phyloP scores from a whole-genome alignment of 805 yeast species.

The Candida jianshihensis region DNA sequence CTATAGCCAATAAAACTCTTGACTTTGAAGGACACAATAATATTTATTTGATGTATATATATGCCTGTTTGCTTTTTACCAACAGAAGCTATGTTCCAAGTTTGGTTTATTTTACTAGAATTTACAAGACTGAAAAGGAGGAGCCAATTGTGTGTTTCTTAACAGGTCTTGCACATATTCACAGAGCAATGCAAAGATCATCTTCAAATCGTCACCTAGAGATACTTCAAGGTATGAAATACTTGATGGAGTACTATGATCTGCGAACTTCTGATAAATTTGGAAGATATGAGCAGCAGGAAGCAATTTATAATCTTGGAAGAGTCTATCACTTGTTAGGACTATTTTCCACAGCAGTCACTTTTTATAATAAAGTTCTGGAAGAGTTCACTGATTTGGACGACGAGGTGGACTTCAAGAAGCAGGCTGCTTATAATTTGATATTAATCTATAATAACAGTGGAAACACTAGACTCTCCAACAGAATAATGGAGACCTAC shows the following conservation, averaged over 20 bases:
- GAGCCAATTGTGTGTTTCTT: slow-evolving; percentile 78
- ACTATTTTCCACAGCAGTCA: slow-evolving; percentile 62
- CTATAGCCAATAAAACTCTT: slow-evolving; percentile 48
- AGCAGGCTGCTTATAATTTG: slow-evolving; percentile 84
- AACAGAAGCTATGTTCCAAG: slow-evolving; percentile 81
- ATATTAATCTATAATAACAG: slow-evolving; percentile 66
- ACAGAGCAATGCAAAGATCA: slow-evolving; percentile 86
- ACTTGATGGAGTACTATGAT: slow-evolving; percentile 62
- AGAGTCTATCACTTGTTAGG: slow-evolving; percentile 82
- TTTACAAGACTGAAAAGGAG: slow-evolving; percentile 55
- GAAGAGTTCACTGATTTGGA: slow-evolving; percentile 29
- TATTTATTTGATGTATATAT: slow-evolving; percentile 70
- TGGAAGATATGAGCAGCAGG: slow-evolving; percentile 51
- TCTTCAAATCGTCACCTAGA: slow-evolving; percentile 83
- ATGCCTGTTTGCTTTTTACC: slow-evolving; percentile 73
- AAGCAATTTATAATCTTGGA: slow-evolving; percentile 77
- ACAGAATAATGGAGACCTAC: slow-evolving; percentile 56
- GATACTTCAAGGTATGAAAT: slow-evolving; percentile 79
- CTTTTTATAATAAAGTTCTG: slow-evolving; percentile 66
- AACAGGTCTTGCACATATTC: slow-evolving; percentile 75
- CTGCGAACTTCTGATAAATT: slow-evolving; percentile 34
- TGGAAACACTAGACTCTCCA: slow-evolving; percentile 65
- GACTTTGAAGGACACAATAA: slow-evolving; percentile 38
- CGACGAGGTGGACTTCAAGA: slow-evolving; percentile 52
- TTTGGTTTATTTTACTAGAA: slow-evolving; percentile 66